Base-by-base conservation (phyloP, 23 red algal species). In the Cyanidium caldarium region DNA sequence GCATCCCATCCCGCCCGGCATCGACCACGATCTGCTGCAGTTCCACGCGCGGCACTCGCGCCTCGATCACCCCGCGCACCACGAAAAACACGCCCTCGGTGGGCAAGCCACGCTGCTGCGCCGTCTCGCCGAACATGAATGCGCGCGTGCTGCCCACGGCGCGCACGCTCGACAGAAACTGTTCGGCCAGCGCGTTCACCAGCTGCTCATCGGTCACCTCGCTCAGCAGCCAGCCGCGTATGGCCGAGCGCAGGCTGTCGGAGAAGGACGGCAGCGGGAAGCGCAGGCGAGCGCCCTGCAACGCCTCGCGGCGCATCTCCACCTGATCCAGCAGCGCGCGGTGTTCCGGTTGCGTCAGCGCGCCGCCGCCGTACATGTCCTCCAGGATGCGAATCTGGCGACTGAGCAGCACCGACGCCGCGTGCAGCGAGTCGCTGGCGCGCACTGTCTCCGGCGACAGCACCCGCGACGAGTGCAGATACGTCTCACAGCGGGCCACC, bases 371-470 rank as follows among this genome's bases (percentile, higher is more conserved):
- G 21, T 61, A 61, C 10, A 61, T 16, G 7, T 61, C 51, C 51
- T 61, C 51, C 7, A 61, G 19, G 51, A 61, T 16, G 51, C 51
- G 51, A 61, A 5, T 25, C 21, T 61, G 51, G 19, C 51, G 51
- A 61, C 51, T 61, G 10, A 61, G 10, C 51, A 61, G 31, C 51
- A 61, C 51, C 10, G 5, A 14, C 51, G 51, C 23, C 10, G 51
- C 51, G 31, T 61, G 51, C 23, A 61, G 51, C 51, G 51, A 61
- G 51, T 61, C 51, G 51, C 51, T 61, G 7, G 51, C 51, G 10
- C 51, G 51, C 7, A 61, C 51, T 28, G 51, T 61, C 51, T 61
- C 51, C 23, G 51, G 51, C 7, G 51, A 61, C 51, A 61, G 51
- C 10, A 61, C 51, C 51, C 51, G 51, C 10, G 51, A 61, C 51